Conservation (phyloP, 1,284 basidiomycete species). For the Wallemia ichthyophaga region DNA sequence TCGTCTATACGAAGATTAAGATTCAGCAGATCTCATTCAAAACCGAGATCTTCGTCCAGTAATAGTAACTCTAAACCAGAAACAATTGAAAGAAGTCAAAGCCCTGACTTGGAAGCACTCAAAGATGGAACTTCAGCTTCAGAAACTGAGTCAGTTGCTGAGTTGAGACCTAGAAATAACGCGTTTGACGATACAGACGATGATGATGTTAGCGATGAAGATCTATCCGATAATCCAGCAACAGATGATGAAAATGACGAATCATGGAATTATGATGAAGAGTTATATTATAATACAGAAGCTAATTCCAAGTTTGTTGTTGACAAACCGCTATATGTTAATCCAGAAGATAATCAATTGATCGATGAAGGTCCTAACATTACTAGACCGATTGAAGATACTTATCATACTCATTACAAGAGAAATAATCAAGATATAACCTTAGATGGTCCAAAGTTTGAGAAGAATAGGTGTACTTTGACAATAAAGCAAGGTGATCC, state of each 20-base stretch:
- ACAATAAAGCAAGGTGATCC: constrained; percentile 59
- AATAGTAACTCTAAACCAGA: constrained; percentile 1
- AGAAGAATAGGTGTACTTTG: constrained; percentile 75
- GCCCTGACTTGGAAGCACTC: not conserved
- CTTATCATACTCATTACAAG: constrained; percentile 5
- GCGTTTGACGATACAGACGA: constrained; percentile 12
- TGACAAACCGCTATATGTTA: constrained; percentile 21
- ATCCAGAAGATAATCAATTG: constrained; percentile 25
- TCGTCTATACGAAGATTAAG: constrained; percentile 2
- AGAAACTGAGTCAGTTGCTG: not conserved
- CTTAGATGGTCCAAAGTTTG: constrained; percentile 25
- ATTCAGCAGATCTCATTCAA: not conserved
- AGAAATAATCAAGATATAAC: constrained; percentile 9
- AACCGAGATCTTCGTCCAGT: not conserved
- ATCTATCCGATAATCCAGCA: constrained; percentile 12
- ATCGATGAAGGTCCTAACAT: constrained; percentile 71
- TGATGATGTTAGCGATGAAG: constrained; percentile 6
- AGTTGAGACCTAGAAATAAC: not conserved
- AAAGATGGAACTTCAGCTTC: not conserved
- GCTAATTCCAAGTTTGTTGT: constrained; percentile 44
- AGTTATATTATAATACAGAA: constrained; percentile 46
- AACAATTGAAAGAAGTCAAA: not conserved
- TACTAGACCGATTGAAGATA: constrained; percentile 19
- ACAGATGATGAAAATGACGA: constrained; percentile 5
- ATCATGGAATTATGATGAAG: constrained; percentile 25